These are phyloP conservation scores for Epicoccum sorghinum DNA, from an alignment of 2,329 filamentous ascomycete genomes.

Conservation along the genomic window DNA sequence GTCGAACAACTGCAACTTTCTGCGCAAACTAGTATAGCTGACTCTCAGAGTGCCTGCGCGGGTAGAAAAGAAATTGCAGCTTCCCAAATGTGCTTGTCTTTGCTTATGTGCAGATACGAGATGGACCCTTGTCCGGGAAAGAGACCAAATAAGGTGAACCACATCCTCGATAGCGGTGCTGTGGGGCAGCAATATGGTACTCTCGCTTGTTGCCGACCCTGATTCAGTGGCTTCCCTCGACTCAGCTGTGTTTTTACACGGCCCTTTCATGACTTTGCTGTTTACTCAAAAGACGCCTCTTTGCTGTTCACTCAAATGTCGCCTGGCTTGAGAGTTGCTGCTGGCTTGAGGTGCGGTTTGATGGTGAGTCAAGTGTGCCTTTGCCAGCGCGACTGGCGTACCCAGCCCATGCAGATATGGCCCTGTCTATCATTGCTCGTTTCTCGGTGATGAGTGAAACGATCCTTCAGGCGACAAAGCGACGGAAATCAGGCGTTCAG, in stretches of 20 bases:
- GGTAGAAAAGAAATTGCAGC: background rate
- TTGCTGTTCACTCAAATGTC: too few relatives aligned
- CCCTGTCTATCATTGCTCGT: background rate
- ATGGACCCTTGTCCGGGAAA: background rate
- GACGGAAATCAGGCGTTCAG: background rate
- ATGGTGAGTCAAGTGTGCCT: background rate
- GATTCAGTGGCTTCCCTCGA: too few relatives aligned
- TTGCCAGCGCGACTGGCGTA: background rate
- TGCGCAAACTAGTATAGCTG: too few relatives aligned
- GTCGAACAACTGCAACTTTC: too few relatives aligned
- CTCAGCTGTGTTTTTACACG: too few relatives aligned
- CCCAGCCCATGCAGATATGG: background rate
- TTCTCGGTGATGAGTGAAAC: background rate
- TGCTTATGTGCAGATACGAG: slow-evolving; percentile 18
- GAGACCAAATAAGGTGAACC: background rate
- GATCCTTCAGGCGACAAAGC: slow-evolving; percentile 4
- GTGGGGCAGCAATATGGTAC: background rate
- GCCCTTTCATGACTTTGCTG: too few relatives aligned
- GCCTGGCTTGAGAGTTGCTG: too few relatives aligned
- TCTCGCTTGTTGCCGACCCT: too few relatives aligned
- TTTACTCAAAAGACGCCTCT: too few relatives aligned
- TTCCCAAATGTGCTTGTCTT: slow-evolving; percentile 10
- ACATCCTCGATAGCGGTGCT: slow-evolving; percentile 3
- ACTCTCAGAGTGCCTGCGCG: too few relatives aligned
- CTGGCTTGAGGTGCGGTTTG: too few relatives aligned